Base-by-base conservation (phyloP, 352 stramenopile genomes). In the Phytophthora brassicae region DNA sequence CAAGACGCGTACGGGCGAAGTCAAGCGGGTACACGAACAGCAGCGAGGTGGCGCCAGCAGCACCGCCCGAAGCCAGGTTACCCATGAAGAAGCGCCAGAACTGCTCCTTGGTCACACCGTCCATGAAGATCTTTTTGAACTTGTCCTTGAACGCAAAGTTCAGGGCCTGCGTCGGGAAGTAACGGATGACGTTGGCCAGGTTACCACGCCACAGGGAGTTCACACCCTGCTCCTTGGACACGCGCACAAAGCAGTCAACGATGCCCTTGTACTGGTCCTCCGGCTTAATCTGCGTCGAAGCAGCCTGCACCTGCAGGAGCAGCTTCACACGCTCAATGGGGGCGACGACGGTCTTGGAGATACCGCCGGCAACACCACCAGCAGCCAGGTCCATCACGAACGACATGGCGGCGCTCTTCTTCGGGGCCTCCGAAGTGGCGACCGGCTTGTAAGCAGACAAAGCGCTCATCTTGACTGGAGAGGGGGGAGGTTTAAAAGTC, bases 61-160 rank as follows among this genome's bases (percentile, higher is more conserved):
- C 86, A 89, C 97, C 97, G 57, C 97, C 97, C 71, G 95, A 98
- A 24, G 96, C 96, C 50, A 99, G 87, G 92, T 99, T 99, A 62
- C 97, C 98, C 4, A 95, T 38, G 84, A 99, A 99, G 90, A 99
- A 99, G 64, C 97, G 96, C 72, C 79, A 94, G 79, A 99, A 99
- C 71, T 99, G 89, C 12, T 93, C 97, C 84, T 99, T 99, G 77
- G 85, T 91, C 17, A 94, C 81, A 17, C 84, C 84, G 64, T 86
- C 84, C 48, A 95, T 74, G 72, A 94, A 95, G 28, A 95, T 52
- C 77, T 92, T 86, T 70, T 95, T 95, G 82, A 95, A 96, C 84
- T 95, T 95, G 84, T 97, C 90, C 86, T 96, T 97, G 75, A 97
- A 95, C 56, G 89, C 86, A 50, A 97, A 97, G 84, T 97, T 97